Evolutionary conservation across 768 basidiomycete genomes (phyloP).

Genomic region (Boletus insuetus): DNA sequence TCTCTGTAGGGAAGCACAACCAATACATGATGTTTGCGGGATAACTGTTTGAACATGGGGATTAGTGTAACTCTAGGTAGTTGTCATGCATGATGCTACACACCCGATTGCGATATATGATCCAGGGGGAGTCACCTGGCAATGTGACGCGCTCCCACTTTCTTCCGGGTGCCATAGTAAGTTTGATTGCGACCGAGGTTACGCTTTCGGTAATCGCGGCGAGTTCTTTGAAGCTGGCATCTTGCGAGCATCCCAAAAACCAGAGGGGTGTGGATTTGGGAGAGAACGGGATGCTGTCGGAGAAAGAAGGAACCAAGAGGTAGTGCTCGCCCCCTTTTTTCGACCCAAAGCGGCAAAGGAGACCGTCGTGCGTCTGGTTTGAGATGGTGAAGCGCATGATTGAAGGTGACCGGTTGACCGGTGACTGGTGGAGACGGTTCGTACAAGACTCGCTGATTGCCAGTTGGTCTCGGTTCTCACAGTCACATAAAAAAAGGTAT

Average conservation of each 20-base stretch:
- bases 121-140: slow-evolving; percentile 52
- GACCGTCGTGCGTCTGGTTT: slow-evolving; percentile 34
- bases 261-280: slow-evolving; percentile 15
- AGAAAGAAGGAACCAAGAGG: slow-evolving; percentile 24
- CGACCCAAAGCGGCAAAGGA: slow-evolving; percentile 21
- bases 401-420: not conserved
- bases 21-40: slow-evolving; percentile 44
- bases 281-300: slow-evolving; percentile 21
- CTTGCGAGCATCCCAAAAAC: slow-evolving; percentile 14
- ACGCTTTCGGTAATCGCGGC: slow-evolving; percentile 1
- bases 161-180: slow-evolving; percentile 28
- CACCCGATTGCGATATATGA: slow-evolving; percentile 55
- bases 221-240: slow-evolving; percentile 21
- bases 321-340: not conserved
- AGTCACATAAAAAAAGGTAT: not conserved
- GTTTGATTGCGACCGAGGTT: slow-evolving; percentile 17
- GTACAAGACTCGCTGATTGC: not conserved
- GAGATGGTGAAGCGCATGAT: slow-evolving; percentile 32
- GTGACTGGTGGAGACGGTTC: not conserved
- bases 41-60: slow-evolving; percentile 36
- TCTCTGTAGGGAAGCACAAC: slow-evolving; percentile 60
- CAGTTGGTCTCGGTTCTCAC: not conserved
- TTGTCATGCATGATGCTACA: slow-evolving; percentile 15
- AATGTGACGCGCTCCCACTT: slow-evolving; percentile 47
- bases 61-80: slow-evolving; percentile 5